These are phyloP conservation scores for Zygoascus sp. DNA, from an alignment of 1,139 yeast genomes.

Conservation along the genomic window DNA sequence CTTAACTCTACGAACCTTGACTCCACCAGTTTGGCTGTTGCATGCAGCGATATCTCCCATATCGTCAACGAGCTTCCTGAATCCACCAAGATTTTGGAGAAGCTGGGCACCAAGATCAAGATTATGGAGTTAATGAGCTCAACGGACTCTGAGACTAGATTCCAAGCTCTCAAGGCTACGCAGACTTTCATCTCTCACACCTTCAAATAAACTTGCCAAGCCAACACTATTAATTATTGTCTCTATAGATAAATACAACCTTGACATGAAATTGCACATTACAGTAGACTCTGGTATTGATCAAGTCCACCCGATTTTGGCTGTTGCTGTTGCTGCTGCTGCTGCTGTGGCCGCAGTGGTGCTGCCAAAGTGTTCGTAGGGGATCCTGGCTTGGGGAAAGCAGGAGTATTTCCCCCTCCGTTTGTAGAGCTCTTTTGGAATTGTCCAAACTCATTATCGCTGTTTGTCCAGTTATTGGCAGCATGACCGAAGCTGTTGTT, in stretches of 20 bases:
- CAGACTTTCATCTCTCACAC: constrained; percentile 86
- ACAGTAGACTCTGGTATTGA: constrained; percentile 24
- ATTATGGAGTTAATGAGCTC: constrained; percentile 84
- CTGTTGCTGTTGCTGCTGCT: neutral
- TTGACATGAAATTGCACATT: neutral
- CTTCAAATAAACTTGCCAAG: constrained; percentile 28
- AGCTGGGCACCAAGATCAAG: constrained; percentile 59
- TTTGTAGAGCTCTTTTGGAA: constrained; percentile 10
- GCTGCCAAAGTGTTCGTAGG: neutral
- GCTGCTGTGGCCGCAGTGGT: neutral
- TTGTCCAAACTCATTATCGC: constrained; percentile 11
- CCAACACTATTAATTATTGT: constrained; percentile 2
- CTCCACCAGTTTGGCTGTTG: constrained; percentile 43
- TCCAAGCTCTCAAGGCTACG: constrained; percentile 91
- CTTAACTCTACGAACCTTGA: constrained; percentile 30
- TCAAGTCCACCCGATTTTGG: constrained; percentile 17
- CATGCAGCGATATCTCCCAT: constrained; percentile 71
- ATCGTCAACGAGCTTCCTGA: constrained; percentile 65
- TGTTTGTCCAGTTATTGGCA: neutral
- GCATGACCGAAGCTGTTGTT: neutral
- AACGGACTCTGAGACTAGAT: constrained; percentile 81
- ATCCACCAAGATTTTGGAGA: constrained; percentile 44
- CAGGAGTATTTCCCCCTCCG: constrained; percentile 5
- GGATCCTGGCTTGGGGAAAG: neutral
- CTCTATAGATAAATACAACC: constrained; percentile 14